Evolutionary conservation across 2,329 filamentous ascomycete species (phyloP).

Genomic region (Penicillium psychrosexuale): DNA sequence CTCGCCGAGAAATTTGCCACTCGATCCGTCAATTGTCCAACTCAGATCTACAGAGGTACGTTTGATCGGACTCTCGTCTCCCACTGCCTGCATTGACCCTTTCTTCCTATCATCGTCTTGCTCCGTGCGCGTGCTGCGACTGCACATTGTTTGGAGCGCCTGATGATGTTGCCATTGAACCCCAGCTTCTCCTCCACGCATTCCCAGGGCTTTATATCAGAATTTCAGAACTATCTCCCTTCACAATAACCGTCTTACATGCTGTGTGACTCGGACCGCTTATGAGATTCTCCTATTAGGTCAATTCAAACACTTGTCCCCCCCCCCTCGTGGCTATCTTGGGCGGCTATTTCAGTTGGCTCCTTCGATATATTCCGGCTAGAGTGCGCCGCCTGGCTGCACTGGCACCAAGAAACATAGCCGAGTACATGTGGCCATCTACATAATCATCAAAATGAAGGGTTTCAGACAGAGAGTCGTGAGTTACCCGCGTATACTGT

Average conservation of each 20-base stretch:
- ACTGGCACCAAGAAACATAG: slow-evolving; percentile 31
- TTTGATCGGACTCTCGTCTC: slow-evolving; percentile 1
- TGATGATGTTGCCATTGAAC: slow-evolving; percentile 15
- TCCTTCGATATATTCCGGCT: slow-evolving; percentile 31
- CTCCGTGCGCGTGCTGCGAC: slow-evolving; percentile 26
- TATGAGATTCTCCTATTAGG: slow-evolving; percentile 28
- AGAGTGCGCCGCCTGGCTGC: slow-evolving; percentile 36
- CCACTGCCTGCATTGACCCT: slow-evolving; percentile 6
- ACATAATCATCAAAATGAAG: slow-evolving; percentile 70
- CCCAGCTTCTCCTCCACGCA: background rate
- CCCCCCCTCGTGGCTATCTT: slow-evolving; percentile 24
- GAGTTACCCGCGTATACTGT: slow-evolving; percentile 47
- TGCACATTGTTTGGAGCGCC: slow-evolving; percentile 13
- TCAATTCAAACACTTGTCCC: slow-evolving; percentile 30
- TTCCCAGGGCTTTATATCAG: background rate
- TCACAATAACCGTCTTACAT: background rate
- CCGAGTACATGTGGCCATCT: slow-evolving; percentile 38
- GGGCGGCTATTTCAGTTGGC: slow-evolving; percentile 21
- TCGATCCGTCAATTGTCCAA: slow-evolving; percentile 20
- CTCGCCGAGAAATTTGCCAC: slow-evolving; percentile 3
- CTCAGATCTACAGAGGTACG: slow-evolving; percentile 16
- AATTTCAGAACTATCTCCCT: background rate
- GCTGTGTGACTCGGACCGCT: slow-evolving; percentile 25
- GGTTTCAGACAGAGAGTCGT: slow-evolving; percentile 97
- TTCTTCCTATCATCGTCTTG: slow-evolving; percentile 11